These are phyloP conservation scores for Botrytis sinoallii DNA, from an alignment of 2,329 filamentous ascomycete genomes.

Conservation along the genomic window DNA sequence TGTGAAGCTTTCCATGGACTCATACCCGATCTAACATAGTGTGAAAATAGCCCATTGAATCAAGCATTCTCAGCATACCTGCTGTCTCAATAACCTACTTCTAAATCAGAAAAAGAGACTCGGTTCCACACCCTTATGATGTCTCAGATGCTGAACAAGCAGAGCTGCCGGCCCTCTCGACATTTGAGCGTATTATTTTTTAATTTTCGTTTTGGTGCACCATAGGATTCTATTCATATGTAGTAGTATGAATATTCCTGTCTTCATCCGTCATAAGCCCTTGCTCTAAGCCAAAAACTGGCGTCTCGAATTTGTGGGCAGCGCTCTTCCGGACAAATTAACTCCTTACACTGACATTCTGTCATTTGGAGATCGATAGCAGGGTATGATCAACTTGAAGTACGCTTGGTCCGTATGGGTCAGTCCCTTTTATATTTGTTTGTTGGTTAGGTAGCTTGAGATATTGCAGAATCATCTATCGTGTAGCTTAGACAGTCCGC, in stretches of 20 bases:
- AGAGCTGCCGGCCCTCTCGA: background rate
- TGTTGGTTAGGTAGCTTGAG: background rate
- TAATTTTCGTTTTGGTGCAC: background rate
- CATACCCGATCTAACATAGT: too few relatives aligned
- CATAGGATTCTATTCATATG: background rate
- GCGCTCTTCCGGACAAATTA: background rate
- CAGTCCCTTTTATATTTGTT: background rate
- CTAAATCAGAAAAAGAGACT: background rate
- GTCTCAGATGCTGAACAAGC: background rate
- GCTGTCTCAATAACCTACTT: background rate
- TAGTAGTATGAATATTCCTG: background rate
- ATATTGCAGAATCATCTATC: background rate
- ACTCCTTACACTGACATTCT: background rate
- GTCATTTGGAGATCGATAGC: background rate
- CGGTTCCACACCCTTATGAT: background rate
- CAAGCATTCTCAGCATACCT: background rate
- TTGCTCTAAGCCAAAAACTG: background rate
- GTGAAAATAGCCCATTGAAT: too few relatives aligned
- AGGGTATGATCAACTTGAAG: background rate
- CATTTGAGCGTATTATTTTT: fast-evolving
- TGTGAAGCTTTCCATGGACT: background rate
- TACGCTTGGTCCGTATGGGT: background rate
- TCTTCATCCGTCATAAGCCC: background rate
- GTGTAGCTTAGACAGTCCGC: background rate
- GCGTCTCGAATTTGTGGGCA: background rate